Evolutionary conservation across 176 grass and related monocot species (phyloP).

Genomic region (Oryza officinalis): DNA sequence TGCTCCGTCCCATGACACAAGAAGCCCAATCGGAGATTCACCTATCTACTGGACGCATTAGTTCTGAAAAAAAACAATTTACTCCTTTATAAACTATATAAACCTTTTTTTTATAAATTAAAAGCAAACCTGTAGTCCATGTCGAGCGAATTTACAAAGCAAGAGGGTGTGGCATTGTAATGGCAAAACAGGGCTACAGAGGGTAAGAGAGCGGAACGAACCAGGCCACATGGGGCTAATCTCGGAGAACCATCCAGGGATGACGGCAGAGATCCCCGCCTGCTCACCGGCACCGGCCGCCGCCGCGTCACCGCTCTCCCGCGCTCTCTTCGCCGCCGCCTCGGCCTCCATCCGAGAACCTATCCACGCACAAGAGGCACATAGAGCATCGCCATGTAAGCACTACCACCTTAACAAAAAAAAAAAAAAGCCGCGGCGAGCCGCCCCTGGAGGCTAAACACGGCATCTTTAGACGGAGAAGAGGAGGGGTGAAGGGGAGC

Average conservation of each 20-base stretch:
- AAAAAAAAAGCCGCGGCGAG: background rate
- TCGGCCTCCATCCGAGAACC: slow-evolving; percentile 47
- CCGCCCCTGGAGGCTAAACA: background rate
- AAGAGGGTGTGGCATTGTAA: background rate
- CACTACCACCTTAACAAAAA: background rate
- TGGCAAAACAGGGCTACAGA: background rate
- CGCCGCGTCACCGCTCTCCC: slow-evolving; percentile 39
- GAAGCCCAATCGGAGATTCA: background rate
- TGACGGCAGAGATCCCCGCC: slow-evolving; percentile 85
- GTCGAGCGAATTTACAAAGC: background rate
- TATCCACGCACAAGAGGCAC: background rate
- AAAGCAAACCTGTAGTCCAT: background rate
- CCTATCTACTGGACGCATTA: background rate
- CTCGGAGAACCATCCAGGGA: slow-evolving; percentile 98
- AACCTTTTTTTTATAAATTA: background rate
- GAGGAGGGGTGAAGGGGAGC: background rate
- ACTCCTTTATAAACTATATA: too few species aligned
- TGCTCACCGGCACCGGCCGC: slow-evolving; percentile 38
- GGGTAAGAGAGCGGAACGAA: slow-evolving; percentile 9
- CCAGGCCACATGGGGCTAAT: slow-evolving; percentile 98
- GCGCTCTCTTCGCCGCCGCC: slow-evolving; percentile 47
- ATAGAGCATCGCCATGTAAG: background rate
- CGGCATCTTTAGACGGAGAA: background rate
- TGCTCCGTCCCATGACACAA: background rate
- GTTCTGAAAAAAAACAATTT: background rate